phyloP scores from a whole-genome alignment of 106 monocot species.

The Dendrobium chrysotoxum region DNA sequence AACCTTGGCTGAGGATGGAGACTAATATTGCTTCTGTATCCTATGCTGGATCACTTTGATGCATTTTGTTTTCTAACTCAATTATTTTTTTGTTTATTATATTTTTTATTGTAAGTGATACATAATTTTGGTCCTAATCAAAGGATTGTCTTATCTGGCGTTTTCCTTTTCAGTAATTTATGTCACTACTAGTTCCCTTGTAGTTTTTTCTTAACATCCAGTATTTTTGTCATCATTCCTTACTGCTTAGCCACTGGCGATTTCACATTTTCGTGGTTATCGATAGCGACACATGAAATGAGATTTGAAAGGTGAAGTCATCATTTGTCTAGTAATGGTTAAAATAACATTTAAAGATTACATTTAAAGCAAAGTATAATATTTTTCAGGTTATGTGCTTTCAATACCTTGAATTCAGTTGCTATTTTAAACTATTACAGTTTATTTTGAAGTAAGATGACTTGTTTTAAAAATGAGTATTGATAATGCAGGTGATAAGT shows the following conservation, averaged over 20 bases:
- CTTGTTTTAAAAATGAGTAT: background rate
- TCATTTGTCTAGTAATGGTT: conserved; percentile 5
- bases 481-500: background rate
- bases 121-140: background rate
- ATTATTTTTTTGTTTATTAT: background rate
- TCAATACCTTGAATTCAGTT: background rate
- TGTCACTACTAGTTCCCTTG: background rate
- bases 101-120: background rate
- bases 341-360: background rate
- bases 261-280: conserved; percentile 16
- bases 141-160: background rate
- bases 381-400: background rate
- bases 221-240: conserved; percentile 22
- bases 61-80: background rate
- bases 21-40: conserved; percentile 57
- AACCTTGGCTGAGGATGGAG: conserved; percentile 35
- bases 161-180: conserved; percentile 1
- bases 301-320: conserved; percentile 29
- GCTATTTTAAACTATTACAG: background rate
- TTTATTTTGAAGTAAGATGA: background rate
- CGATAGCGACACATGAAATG: conserved; percentile 15
- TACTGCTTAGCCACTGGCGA: conserved; percentile 14
- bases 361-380: background rate
- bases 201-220: conserved; percentile 50
- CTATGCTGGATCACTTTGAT: conserved; percentile 20